phyloP scores from a whole-genome alignment of 306 rosid genomes.

The Vigna reflexopilosa region DNA sequence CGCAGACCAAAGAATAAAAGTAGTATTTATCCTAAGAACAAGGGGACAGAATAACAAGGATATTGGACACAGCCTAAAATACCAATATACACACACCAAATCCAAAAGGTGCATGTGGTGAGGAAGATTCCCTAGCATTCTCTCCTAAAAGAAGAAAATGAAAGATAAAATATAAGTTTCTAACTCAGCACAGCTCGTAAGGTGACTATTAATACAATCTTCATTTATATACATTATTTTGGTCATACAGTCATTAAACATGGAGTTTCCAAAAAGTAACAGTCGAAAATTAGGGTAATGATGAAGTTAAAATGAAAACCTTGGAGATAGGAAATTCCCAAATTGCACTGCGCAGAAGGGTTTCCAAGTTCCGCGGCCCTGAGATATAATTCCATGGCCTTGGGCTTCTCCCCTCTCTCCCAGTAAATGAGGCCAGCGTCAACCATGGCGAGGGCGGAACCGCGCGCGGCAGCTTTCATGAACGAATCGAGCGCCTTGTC shows the following conservation, averaged over 20 bases:
- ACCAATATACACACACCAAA: neutral
- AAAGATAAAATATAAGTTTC: neutral
- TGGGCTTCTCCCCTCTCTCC: constrained; percentile 67
- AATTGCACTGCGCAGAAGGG: constrained; percentile 80
- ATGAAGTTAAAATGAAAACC: constrained; percentile 46
- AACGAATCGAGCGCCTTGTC: constrained; percentile 79
- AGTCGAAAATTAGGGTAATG: neutral
- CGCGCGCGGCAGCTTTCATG: constrained; percentile 70
- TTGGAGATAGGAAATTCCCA: constrained; percentile 81
- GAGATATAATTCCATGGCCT: constrained; percentile 65
- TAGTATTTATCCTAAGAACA: neutral
- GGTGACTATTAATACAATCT: too few relatives aligned
- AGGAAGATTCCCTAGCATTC: constrained; percentile 4
- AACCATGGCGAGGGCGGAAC: constrained; percentile 85
- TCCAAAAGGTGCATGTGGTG: neutral
- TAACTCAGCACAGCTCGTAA: too few relatives aligned
- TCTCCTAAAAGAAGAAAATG: neutral
- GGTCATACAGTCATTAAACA: neutral
- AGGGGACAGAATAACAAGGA: constrained; percentile 7
- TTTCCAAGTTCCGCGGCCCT: constrained; percentile 78
- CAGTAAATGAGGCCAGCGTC: constrained; percentile 86
- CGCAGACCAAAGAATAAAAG: neutral
- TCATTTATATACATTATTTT: neutral
- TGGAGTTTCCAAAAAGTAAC: neutral
- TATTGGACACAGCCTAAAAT: neutral